Evolutionary conservation across 2,329 filamentous ascomycete genomes (phyloP).

Genomic region (Epichloe festucae): DNA sequence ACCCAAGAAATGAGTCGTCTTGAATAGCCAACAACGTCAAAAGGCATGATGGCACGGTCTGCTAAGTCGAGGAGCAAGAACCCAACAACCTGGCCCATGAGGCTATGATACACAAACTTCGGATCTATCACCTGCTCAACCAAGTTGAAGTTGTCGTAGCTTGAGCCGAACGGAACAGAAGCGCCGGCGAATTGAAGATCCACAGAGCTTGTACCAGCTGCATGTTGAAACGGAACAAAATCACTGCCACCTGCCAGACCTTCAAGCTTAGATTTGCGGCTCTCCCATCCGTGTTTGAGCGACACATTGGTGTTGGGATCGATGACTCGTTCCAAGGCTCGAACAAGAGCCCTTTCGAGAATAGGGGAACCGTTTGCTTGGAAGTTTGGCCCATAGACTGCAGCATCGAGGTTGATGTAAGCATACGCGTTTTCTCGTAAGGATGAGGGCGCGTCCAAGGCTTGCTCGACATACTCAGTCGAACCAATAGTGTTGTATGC

Average conservation of each 20-base stretch:
- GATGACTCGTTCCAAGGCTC: conserved; percentile 58
- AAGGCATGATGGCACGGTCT: conserved; percentile 69
- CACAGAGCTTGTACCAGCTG: conserved; percentile 77
- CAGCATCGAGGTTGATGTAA: conserved; percentile 85
- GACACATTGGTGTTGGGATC: conserved; percentile 63
- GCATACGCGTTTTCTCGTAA: conserved; percentile 66
- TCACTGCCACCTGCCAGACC: conserved; percentile 66
- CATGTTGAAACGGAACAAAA: conserved; percentile 80
- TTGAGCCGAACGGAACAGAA: conserved; percentile 61
- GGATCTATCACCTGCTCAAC: conserved; percentile 72
- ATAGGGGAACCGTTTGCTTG: conserved; percentile 69
- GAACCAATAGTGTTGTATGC: conserved; percentile 91
- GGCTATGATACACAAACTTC: conserved; percentile 65
- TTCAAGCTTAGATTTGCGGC: conserved; percentile 45
- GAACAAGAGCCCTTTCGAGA: conserved; percentile 57
- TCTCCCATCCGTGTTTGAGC: conserved; percentile 65
- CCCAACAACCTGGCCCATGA: conserved; percentile 67
- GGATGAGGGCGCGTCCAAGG: conserved; percentile 40
- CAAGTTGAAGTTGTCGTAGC: conserved; percentile 84
- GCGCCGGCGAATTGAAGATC: conserved; percentile 67
- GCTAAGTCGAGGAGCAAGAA: conserved; percentile 76
- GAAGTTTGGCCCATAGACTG: conserved; percentile 63
- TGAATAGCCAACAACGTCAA: conserved; percentile 67
- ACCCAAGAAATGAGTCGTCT: conserved; percentile 50
- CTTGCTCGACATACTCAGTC: conserved; percentile 86